phyloP scores from a whole-genome alignment of 352 stramenopile species.

The Pythium plurisporium region DNA sequence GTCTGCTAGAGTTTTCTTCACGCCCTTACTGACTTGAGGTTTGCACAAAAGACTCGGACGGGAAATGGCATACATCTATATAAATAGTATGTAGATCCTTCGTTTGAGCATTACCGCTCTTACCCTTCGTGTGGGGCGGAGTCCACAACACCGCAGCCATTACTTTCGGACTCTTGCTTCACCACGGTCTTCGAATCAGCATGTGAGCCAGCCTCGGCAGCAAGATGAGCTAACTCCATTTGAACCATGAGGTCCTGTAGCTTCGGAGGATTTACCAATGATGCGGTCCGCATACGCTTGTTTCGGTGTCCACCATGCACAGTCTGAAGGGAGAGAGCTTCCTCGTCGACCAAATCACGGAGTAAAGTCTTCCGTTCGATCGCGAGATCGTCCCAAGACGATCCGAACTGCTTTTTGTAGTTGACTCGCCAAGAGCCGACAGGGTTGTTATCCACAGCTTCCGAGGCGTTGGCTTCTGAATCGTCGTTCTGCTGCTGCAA shows the following conservation, averaged over 20 bases:
- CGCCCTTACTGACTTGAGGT: background rate
- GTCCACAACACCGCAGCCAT: no score
- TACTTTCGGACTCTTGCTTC: background rate
- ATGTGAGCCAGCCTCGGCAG: background rate
- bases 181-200: slow-evolving; percentile 3
- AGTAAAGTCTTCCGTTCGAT: slow-evolving; percentile 79
- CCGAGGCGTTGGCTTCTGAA: slow-evolving; percentile 6
- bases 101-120: no score
- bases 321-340: slow-evolving; percentile 25
- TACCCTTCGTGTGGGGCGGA: no score
- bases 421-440: slow-evolving; percentile 48
- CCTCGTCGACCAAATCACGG: slow-evolving; percentile 43
- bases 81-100: slow-evolving; percentile 17
- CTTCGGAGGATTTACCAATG: slow-evolving; percentile 6
- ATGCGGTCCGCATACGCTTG: slow-evolving; percentile 16
- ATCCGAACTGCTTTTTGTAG: slow-evolving; percentile 68
- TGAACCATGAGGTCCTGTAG: slow-evolving; percentile 17
- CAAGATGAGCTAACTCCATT: slow-evolving; percentile 13
- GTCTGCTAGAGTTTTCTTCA: background rate
- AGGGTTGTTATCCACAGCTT: background rate
- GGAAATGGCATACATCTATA: slow-evolving; percentile 14
- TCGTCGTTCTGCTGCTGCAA: slow-evolving; percentile 15
- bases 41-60: no score
- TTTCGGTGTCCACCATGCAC: slow-evolving; percentile 20
- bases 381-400: slow-evolving; percentile 70